Base-by-base conservation (phyloP, 306 rosid genomes). In the Macrotyloma uniflorum region DNA sequence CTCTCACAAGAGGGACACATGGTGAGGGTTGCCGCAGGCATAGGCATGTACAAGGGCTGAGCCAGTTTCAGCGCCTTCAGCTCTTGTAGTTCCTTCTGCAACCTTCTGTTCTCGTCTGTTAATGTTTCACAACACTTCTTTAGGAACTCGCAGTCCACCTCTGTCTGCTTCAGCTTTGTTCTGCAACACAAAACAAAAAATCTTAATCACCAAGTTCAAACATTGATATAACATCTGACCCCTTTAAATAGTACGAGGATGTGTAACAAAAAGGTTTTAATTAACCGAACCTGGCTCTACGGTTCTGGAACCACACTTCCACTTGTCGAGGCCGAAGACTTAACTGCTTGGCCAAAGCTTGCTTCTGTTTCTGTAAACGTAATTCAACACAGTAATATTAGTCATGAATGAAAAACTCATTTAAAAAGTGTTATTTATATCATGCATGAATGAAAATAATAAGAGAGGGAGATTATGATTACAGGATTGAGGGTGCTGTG, bases 401-500 rank as follows among this genome's bases (percentile, higher is more conserved):
- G 24, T 63, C 51, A 46, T 47, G 32, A 3, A 58, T 74, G 28
- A 26, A 26, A 26, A 26, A 26, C 1, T 26, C 2, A 26, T 26
- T 26, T 1, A 26, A 26, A 36, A 53, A 5, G 33, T 4, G 19
- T 13, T 22, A 42, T 22, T 4, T 10, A 19, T 54, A 53, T 53
- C 28, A 53, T 54, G 64, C 36, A 12, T 57, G 64, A 11, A 6
- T 6, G 33, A 22, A 42, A 42, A 22, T 13, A 67, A 22, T 20
- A 13, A 67, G 20, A 42, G 14, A 65, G n/a, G 28, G 23, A 62
- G 14, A 36, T 26, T 5, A 22, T 64, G 32, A 24, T 89, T 90
- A 95, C 99, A 26, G 98, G 99, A 49, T 96, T 96, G 83, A 96
- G 98, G 33, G 97, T 93, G 89, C 96, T 96, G 49, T 93, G 97